phyloP scores from a whole-genome alignment of 2,329 filamentous ascomycete genomes.

The Talaromyces sp. region DNA sequence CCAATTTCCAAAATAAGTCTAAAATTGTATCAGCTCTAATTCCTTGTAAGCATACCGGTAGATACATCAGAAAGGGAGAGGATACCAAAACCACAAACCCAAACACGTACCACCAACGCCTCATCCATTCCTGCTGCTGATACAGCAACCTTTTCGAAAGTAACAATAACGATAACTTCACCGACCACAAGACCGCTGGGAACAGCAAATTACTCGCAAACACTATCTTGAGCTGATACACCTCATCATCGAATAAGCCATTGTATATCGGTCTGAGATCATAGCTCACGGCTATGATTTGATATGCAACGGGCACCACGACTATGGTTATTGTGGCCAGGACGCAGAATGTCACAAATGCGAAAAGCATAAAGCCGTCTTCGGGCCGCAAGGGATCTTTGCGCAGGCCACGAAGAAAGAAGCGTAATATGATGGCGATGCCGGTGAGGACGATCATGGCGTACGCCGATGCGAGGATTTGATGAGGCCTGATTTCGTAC shows the following conservation, averaged over 20 bases:
- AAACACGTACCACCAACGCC: constrained; percentile 38
- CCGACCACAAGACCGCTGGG: constrained; percentile 40
- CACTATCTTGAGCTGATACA: constrained; percentile 35
- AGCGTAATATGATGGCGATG: constrained; percentile 19
- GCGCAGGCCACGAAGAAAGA: constrained; percentile 13
- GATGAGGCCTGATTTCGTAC: constrained; percentile 7
- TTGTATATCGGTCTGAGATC: constrained; percentile 27
- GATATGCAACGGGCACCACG: constrained; percentile 33
- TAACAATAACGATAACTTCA: constrained; percentile 41
- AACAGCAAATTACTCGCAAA: constrained; percentile 39
- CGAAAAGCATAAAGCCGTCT: constrained; percentile 18
- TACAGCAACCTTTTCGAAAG: constrained; percentile 38
- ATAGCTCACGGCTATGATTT: constrained; percentile 25
- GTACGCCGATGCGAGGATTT: constrained; percentile 18
- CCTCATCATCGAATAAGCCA: constrained; percentile 30
- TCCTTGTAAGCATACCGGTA: background rate
- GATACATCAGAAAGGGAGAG: background rate
- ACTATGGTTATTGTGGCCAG: constrained; percentile 34
- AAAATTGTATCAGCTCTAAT: background rate
- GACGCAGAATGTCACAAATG: constrained; percentile 28
- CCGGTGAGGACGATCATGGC: constrained; percentile 21
- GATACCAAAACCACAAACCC: constrained; percentile 33
- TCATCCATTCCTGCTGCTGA: constrained; percentile 30
- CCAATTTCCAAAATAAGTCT: constrained; percentile 38
- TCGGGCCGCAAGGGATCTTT: constrained; percentile 11